Evolutionary conservation across 768 basidiomycete species (phyloP), one percentile per base, ranked within the genome.

Genomic region (Mycena epipterygia): DNA sequence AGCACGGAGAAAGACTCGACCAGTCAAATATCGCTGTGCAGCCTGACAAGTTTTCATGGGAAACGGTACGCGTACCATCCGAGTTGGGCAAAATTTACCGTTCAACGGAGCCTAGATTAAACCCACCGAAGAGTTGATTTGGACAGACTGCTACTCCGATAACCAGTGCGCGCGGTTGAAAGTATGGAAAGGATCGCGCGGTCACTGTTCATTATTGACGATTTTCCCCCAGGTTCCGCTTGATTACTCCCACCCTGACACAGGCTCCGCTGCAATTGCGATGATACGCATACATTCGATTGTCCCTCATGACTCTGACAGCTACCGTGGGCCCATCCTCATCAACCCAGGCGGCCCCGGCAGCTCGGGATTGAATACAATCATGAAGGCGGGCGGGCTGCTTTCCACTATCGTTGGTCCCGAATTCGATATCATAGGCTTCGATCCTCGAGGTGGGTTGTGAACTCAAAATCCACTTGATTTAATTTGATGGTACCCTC

Each of bases 341-440:
- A 53, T 65, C n/a, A 76, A 75, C 46, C 74, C 74, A 3, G 76
- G 74, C n/a, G 76, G 76, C 5, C 76, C 76, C 7, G 76, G 76
- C 21, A 70, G 49, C 6, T 70, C 70, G 0, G 76, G 76, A 2
- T 71, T 76, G n/a, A 55, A 64, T 39, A 49, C 63, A 4, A 52
- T 68, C 25, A 13, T 6, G 11, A 8, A 13, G 2, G 21, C 2
- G 30, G 72, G 68, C 14, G 5, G 9, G 2, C 30, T 19, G 17
- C 17, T 74, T 2, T 46, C 67, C 29, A 52, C 25, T 3, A 64
- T 75, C 17, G 53, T 73, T 4, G 76, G 74, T 6, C 72, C 66
- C 25, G 64, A 72, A 37, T 76, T 70, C 52, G 74, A 76, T 32
- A 29, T 70, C 17, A 42, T 76, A 17, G 67, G 76, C n/a, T 73